Base-by-base conservation (phyloP, 768 basidiomycete genomes). In the Trametes cubensis region DNA sequence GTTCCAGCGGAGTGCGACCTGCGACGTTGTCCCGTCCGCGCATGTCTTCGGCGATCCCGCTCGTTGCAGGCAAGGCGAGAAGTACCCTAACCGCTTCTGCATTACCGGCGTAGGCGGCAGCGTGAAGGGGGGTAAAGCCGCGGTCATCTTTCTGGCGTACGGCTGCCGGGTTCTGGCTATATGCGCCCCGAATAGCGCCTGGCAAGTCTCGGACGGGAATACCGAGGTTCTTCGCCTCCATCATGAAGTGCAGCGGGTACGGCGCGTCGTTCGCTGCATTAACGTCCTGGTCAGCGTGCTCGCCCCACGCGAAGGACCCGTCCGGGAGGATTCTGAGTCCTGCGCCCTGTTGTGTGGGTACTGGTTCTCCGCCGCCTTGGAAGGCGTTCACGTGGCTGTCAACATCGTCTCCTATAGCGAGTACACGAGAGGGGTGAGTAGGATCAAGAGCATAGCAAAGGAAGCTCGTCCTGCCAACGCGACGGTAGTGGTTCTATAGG, bases 401-500 rank as follows among this genome's bases (percentile, higher is more conserved):
- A 8, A 57, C 65, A 46, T 70, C 69, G 42, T 61, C 45, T 17
- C 2, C 51, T 2, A 44, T 42, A 1, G 65, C 13, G 20, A 70
- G 53, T 0, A 30, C 26, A 42, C 58, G 69, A n/a, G 64, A 66
- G 2, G 64, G 62, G 57, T 70, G 69, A 1, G 20, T 34, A 8
- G 58, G 20, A 21, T 68, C 44, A 2, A 55, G 47, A 0, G 67
- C 26, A 26, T 58, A 68, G 7, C 61, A 62, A 11, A 70, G 46
- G 30, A 66, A 66, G 6, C 55, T 40, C 6, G 69, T 68, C 2
- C 61, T 62, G 20, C 67, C 69, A 6, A 70, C 57, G 7, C 69
- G 58, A 2, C 69, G 61, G 52, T 66, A 70, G 15, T 57, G 44
- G 30, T 68, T 66, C 69, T 70, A 39, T 2, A 38, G 23, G 18